Evolutionary conservation across 192 early-diverging fungal genomes (phyloP), one percentile per base, ranked within the genome.

Genomic region (Obelidium mucronatum): DNA sequence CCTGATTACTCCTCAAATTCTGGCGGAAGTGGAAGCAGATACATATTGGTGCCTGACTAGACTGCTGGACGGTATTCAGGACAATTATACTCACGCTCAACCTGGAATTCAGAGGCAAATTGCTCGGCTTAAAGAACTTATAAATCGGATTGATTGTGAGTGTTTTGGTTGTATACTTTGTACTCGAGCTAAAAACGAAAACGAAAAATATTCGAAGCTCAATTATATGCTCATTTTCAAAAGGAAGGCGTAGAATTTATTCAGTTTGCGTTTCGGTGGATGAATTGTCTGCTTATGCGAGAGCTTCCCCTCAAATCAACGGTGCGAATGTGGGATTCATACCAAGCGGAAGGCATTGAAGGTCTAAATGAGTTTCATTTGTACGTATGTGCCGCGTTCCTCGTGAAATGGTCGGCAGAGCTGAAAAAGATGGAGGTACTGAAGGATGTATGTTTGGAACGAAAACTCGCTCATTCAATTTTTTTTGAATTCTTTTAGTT

Each of bases 261-360:
- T 63, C 97, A 98, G 82, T 98, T 99, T 86, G 94, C 98, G 6
- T 99, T 98, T 78, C 89, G 98, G 59, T 99, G 98, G 98, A 97
- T 98, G 91, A 99, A 99, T 84, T 99, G 98, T 81, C 78, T 99
- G 36, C 80, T 99, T 73, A 97, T 98, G 96, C 90, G 98, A 52
- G 98, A 99, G 81, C 81, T 99, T 44, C 90, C 92, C 31, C 82
- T 98, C 2, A 82, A 86, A 60, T 92, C 89, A 75, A 97, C 91
- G 2, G 93, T 99, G 52, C 91, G 98, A 33, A 98, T 99, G 94
- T 99, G 98, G 98, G 98, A 99, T 77, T 97, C 96, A 42, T 99
- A 98, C 78, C 79, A 95, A 89, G 90, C 94, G 8, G 95, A 95
- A 81, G 92, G 92, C n/a, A 81, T 90, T 24, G 91, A 94, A 73